Percentiles rank a stretch among this genome's conserved stretches.
Evolutionary conservation across 1,284 basidiomycete species (phyloP).

Genomic region (Malassezia nana): DNA sequence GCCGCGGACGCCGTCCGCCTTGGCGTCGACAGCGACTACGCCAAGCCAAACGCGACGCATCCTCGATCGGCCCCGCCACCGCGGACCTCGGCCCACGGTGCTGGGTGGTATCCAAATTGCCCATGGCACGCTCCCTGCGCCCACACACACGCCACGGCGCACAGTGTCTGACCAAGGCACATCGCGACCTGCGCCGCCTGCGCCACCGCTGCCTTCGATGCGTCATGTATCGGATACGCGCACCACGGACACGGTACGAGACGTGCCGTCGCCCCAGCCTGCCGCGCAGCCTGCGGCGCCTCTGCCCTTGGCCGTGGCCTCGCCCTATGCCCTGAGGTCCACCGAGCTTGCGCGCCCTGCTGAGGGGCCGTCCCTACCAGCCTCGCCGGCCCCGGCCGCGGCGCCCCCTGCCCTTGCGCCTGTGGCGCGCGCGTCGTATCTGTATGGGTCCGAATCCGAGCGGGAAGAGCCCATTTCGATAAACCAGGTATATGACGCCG

Average conservation of each 20-base stretch:
- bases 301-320: not conserved
- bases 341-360: no score
- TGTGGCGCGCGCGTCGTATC: no score
- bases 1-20: not conserved
- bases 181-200: not conserved
- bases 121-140: conserved; percentile 19
- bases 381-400: no score
- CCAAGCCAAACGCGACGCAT: conserved; percentile 10
- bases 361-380: no score
- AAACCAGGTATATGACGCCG: not conserved
- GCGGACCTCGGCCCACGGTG: conserved; percentile 18
- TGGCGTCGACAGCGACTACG: not conserved
- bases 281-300: no score
- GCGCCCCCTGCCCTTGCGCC: no score
- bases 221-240: conserved; percentile 1
- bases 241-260: not conserved
- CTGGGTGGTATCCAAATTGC: conserved; percentile 25
- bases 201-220: conserved; percentile 4
- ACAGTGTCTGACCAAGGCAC: not conserved
- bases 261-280: not conserved
- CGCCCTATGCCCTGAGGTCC: not conserved
- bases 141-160: not conserved
- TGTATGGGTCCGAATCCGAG: no score
- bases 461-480: not conserved
- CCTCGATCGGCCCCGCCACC: conserved; percentile 23